Conservation (phyloP, 1,139 yeast species). For the Protomyces inundatus region DNA sequence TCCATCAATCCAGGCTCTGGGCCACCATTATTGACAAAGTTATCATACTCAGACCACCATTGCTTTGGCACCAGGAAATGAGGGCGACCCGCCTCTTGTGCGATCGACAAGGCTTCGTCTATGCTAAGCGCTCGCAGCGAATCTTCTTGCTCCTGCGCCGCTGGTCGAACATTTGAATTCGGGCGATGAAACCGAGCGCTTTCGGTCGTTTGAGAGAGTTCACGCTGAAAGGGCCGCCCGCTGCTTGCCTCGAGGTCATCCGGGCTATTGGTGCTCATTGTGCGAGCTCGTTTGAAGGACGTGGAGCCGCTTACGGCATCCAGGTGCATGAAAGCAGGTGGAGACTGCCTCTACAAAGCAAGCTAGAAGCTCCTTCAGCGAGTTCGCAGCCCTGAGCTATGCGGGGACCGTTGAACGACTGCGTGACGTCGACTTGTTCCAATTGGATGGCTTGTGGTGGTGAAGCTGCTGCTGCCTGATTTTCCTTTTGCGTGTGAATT, state of each 20-base stretch:
- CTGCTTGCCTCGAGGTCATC: neutral
- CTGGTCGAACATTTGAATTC: neutral
- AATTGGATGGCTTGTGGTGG: no score
- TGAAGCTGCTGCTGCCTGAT: no score
- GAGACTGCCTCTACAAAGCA: no score
- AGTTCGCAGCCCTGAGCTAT: no score
- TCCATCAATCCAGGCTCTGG: conserved; percentile 2
- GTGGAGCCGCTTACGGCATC: neutral
- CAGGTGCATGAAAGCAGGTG: neutral
- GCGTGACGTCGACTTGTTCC: no score
- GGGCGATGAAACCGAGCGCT: neutral
- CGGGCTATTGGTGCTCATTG: neutral
- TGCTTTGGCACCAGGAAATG: conserved; percentile 10
- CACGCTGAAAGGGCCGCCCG: neutral
- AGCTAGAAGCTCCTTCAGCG: no score
- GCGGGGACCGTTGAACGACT: no score
- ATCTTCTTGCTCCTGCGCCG: neutral
- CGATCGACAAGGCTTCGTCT: neutral
- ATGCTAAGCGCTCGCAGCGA: neutral
- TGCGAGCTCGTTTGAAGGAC: neutral
- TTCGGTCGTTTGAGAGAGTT: neutral
- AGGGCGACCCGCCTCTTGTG: conserved; percentile 17
- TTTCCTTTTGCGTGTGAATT: no score
- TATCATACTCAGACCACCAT: conserved; percentile 2
- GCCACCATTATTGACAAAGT: neutral